Conservation (phyloP, 371 early-diverging fungal species). For the Rhizomucor miehei region DNA sequence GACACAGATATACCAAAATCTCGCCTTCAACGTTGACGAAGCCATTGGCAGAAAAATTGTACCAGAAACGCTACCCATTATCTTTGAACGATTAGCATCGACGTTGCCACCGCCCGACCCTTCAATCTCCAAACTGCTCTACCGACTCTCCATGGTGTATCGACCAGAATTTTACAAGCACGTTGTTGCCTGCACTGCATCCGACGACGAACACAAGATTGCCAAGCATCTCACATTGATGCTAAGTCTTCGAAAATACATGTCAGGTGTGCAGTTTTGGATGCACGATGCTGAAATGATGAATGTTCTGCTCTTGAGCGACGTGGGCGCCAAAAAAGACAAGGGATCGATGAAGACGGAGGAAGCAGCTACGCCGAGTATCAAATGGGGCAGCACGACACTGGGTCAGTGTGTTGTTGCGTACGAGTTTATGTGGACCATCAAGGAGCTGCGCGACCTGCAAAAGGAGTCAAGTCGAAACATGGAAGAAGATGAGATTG, state of each 20-base stretch:
- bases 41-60: constrained; percentile 30
- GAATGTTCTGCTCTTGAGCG: constrained; percentile 56
- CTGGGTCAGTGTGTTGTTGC: constrained; percentile 61
- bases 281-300: constrained; percentile 70
- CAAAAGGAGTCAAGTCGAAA: constrained; percentile 31
- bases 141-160: constrained; percentile 36
- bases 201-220: constrained; percentile 51
- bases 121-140: constrained; percentile 36
- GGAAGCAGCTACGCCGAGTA: neutral
- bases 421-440: constrained; percentile 55
- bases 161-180: constrained; percentile 51
- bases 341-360: neutral
- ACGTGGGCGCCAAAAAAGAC: constrained; percentile 38
- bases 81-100: constrained; percentile 24
- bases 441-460: constrained; percentile 42
- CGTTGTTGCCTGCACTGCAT: constrained; percentile 60
- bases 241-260: constrained; percentile 43
- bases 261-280: constrained; percentile 58
- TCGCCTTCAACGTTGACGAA: constrained; percentile 26
- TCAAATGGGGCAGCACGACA: constrained; percentile 58
- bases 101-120: constrained; percentile 29
- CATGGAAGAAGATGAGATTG: constrained; percentile 56
- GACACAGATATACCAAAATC: constrained; percentile 24
- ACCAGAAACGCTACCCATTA: constrained; percentile 26
- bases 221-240: constrained; percentile 42